Conservation (phyloP, 768 basidiomycete species). For the Cubamyces lactineus region DNA sequence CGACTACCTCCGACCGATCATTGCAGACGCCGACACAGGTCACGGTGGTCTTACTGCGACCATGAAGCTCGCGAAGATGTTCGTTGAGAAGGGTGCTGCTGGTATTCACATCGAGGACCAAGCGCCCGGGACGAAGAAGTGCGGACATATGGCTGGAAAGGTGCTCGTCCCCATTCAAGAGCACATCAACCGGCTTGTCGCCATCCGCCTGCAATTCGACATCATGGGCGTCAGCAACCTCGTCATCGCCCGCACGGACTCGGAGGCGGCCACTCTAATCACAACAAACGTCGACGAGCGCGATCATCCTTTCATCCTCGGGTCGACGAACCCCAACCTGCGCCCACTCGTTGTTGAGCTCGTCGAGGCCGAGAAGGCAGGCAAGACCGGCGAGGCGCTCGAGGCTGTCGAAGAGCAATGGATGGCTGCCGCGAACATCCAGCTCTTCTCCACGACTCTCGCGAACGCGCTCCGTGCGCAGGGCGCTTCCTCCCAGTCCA, state of each 20-base stretch:
- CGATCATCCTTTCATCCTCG: slow-evolving; percentile 98
- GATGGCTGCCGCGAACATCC: slow-evolving; percentile 75
- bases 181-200: slow-evolving; percentile 97
- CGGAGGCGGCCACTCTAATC: slow-evolving; percentile 96
- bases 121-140: slow-evolving; percentile 96
- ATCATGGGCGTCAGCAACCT: slow-evolving; percentile 98
- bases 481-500: slow-evolving; percentile 46
- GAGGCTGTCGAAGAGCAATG: slow-evolving; percentile 91
- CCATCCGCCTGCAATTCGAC: slow-evolving; percentile 96
- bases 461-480: slow-evolving; percentile 67
- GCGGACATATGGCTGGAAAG: slow-evolving; percentile 93
- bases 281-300: slow-evolving; percentile 95
- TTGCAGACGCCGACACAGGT: slow-evolving; percentile 98
- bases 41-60: slow-evolving; percentile 98
- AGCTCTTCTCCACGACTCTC: slow-evolving; percentile 76
- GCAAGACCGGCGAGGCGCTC: slow-evolving; percentile 77
- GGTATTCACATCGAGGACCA: slow-evolving; percentile 99
- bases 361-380: slow-evolving; percentile 80
- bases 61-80: slow-evolving; percentile 99
- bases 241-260: slow-evolving; percentile 92
- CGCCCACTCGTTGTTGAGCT: slow-evolving; percentile 78
- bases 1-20: slow-evolving; percentile 92
- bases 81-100: slow-evolving; percentile 97
- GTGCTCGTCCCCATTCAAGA: slow-evolving; percentile 97
- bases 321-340: slow-evolving; percentile 76